A percentile compares a stretch with the other conserved stretches of the same genome.
phyloP scores from a whole-genome alignment of 1,139 yeast species.

The Wickerhamiella infanticola region DNA sequence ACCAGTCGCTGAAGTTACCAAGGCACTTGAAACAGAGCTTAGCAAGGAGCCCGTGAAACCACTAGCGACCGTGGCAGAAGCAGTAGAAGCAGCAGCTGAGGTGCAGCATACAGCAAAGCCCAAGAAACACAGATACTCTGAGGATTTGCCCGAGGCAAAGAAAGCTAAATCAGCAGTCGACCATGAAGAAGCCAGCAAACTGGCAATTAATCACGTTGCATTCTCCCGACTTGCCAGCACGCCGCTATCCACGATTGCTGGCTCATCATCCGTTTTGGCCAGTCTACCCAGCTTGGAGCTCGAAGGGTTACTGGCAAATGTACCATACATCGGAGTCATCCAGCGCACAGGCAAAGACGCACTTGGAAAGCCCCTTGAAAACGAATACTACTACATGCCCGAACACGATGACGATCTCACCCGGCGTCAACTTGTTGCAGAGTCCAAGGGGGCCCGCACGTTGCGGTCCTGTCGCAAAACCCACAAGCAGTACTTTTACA shows the following conservation, averaged over 20 bases:
- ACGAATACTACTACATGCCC: constrained; percentile 79
- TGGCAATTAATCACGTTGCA: constrained; percentile 72
- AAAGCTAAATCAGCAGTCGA: constrained; percentile 16
- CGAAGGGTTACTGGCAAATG: constrained; percentile 29
- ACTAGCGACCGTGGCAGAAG: background rate
- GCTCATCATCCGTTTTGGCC: constrained; percentile 28
- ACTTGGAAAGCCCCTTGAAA: constrained; percentile 85
- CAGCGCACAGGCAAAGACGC: constrained; percentile 88
- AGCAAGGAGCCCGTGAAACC: background rate
- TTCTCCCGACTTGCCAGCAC: constrained; percentile 79
- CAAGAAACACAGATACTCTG: background rate
- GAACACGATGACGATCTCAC: constrained; percentile 62
- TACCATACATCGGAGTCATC: constrained; percentile 63
- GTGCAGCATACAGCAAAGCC: background rate
- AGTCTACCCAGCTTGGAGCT: constrained; percentile 20
- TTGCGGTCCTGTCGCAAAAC: constrained; percentile 82
- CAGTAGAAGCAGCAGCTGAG: background rate
- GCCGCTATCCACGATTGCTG: constrained; percentile 54
- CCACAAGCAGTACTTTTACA: constrained; percentile 51
- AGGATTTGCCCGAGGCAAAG: background rate
- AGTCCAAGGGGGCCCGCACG: constrained; percentile 57
- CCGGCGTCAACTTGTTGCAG: constrained; percentile 54
- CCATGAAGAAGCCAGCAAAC: constrained; percentile 40
- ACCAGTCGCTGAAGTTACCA: background rate
- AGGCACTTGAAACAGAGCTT: background rate